Base-by-base conservation (phyloP, 139 green algal species). In the Coelastrella sp. region DNA sequence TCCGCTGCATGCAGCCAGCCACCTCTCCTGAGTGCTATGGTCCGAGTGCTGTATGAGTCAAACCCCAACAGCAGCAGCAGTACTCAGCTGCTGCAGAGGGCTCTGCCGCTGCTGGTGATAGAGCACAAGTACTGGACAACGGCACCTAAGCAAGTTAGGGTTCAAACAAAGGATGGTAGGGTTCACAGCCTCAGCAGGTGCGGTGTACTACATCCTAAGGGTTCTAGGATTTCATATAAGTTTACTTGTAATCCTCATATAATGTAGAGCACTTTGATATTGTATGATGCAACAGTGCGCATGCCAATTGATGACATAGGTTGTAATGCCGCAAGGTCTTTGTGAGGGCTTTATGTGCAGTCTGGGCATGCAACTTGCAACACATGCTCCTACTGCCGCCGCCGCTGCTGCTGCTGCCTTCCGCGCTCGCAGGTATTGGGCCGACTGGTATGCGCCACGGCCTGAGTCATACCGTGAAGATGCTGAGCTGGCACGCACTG, bases 71-170 rank as follows among this genome's bases (percentile, higher is more conserved):
- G 24, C 24, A 80, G 25, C 74, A 72, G 63, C 63, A 80, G 19
- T 7, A 80, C 10, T 80, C 17, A 83, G 1, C 82, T 96, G 22
- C 83, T 95, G 56, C 15, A 1, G 6, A 35, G 91, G 10, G 93
- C 93, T 5, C 63, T 99, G 79, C 95, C 94, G 8, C 87, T 95
- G 10, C 90, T 99, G 81, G 3, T 96, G 14, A 24, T 7, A 0
- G 96, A 99, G 92, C 94, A 98, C 85, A 60, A 66, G 11, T 98
- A 97, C 91, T 98, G 97, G 95, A 98, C 93, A 8, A 68, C 12
- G 3, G 79, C 72, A 7, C 90, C 86, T 24, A 95, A 95, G 91
- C 58, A 70, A 7, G 92, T 97, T 24, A 35, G 15, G 14, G 87
- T 97, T 3, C 73, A 83, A 8, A 84, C 73, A 60, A 19, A 63